These are phyloP conservation scores for Penicillium sp. DNA, from an alignment of 2,329 filamentous ascomycete species.

Conservation along the genomic window DNA sequence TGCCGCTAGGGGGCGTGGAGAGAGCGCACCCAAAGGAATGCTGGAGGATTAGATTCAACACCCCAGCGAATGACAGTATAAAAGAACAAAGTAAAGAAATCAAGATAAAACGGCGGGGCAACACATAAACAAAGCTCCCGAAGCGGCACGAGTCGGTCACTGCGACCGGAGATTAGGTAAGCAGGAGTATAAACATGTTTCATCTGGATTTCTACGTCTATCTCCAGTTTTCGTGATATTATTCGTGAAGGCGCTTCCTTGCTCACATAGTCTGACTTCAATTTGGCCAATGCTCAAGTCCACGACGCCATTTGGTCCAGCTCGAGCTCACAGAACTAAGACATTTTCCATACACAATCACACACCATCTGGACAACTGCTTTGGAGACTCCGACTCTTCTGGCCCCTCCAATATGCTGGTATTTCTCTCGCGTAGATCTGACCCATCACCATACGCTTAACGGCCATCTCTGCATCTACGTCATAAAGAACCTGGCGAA, in stretches of 20 bases:
- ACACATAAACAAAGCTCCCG: conserved; percentile 38
- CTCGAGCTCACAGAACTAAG: conserved; percentile 11
- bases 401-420: conserved; percentile 42
- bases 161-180: conserved; percentile 11
- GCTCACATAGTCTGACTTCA: neutral
- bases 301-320: conserved; percentile 1
- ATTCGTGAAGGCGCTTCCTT: neutral
- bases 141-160: conserved; percentile 28
- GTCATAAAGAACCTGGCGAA: conserved; percentile 34
- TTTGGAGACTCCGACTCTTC: conserved; percentile 33
- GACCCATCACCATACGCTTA: conserved; percentile 39
- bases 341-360: conserved; percentile 12
- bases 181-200: neutral
- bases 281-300: neutral
- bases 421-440: conserved; percentile 35
- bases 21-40: conserved; percentile 21
- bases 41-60: neutral
- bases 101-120: conserved; percentile 18
- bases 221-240: no score
- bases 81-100: neutral
- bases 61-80: neutral
- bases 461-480: conserved; percentile 42
- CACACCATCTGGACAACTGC: conserved; percentile 36
- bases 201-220: neutral
- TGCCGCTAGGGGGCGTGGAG: conserved; percentile 24